phyloP scores from a whole-genome alignment of 2,329 filamentous ascomycete species.

The Fusarium tjaetaba region DNA sequence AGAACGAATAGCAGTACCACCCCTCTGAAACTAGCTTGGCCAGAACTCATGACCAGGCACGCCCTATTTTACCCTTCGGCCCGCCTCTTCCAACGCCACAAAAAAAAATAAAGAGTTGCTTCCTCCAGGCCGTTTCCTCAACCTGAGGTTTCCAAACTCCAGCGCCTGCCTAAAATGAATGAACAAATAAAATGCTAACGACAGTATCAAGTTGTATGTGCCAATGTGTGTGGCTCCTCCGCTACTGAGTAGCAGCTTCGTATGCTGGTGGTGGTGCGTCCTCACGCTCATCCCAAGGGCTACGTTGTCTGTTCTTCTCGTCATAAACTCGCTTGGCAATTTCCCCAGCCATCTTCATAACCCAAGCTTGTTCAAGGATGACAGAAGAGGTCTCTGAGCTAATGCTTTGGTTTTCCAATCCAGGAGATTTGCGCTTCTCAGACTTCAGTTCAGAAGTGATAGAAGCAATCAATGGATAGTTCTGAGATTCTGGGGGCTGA shows the following conservation, averaged over 20 bases:
- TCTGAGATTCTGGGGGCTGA: slow-evolving; percentile 23
- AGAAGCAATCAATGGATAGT: slow-evolving; percentile 35
- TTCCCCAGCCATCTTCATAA: slow-evolving; percentile 93
- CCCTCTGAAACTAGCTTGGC: slow-evolving; percentile 23
- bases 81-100: slow-evolving; percentile 36
- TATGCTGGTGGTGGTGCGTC: slow-evolving; percentile 71
- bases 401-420: slow-evolving; percentile 46
- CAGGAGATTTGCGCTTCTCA: slow-evolving; percentile 45
- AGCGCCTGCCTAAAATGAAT: slow-evolving; percentile 33
- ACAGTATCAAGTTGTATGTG: slow-evolving; percentile 36
- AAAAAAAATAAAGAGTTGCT: slow-evolving; percentile 24
- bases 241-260: slow-evolving; percentile 58
- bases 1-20: slow-evolving; percentile 16
- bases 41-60: slow-evolving; percentile 31
- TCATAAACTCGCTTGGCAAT: slow-evolving; percentile 89
- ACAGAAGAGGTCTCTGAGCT: slow-evolving; percentile 63
- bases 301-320: slow-evolving; percentile 70
- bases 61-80: slow-evolving; percentile 34
- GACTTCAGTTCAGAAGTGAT: slow-evolving; percentile 26
- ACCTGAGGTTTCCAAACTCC: slow-evolving; percentile 32
- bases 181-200: slow-evolving; percentile 28
- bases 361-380: slow-evolving; percentile 84
- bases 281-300: slow-evolving; percentile 60
- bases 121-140: slow-evolving; percentile 21
- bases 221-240: slow-evolving; percentile 12